Conservation (phyloP, 257 asterid genomes). For the Ligustrum vulgare region DNA sequence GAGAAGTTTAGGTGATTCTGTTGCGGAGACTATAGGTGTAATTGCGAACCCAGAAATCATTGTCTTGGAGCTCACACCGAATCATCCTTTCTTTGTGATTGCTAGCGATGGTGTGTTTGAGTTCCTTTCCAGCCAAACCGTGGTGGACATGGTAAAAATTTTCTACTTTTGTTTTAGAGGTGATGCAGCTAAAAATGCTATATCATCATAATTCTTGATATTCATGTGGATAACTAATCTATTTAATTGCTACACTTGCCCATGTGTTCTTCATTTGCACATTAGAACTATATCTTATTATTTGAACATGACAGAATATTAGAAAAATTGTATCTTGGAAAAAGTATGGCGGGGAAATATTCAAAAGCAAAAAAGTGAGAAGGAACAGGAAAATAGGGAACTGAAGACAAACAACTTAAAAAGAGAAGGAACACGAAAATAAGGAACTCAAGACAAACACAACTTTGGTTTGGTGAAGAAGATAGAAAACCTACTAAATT, state of each 20-base stretch:
- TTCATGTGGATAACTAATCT: not conserved
- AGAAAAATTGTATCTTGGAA: not conserved
- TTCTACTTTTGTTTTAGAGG: slow-evolving; percentile 6
- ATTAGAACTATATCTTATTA: not conserved
- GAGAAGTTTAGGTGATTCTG: slow-evolving; percentile 92
- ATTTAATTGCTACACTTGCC: not conserved
- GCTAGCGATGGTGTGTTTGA: slow-evolving; percentile 98
- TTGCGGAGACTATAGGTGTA: slow-evolving; percentile 94
- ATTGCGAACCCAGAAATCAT: slow-evolving; percentile 86
- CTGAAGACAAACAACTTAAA: no score
- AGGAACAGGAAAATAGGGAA: no score
- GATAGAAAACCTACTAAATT: no score
- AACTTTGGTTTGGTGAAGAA: no score
- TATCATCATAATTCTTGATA: not conserved
- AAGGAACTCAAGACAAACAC: no score
- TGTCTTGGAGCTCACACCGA: slow-evolving; percentile 74
- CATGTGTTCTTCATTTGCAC: not conserved
- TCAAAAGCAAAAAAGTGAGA: no score
- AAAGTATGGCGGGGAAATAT: not conserved
- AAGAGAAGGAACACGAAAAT: no score
- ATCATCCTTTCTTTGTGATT: slow-evolving; percentile 79
- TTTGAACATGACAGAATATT: not conserved
- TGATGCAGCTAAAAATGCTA: not conserved
- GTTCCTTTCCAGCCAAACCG: slow-evolving; percentile 93
- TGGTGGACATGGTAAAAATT: slow-evolving; percentile 82